These are phyloP conservation scores for Daldinia loculata DNA, from an alignment of 495 filamentous ascomycete genomes.

Conservation along the genomic window DNA sequence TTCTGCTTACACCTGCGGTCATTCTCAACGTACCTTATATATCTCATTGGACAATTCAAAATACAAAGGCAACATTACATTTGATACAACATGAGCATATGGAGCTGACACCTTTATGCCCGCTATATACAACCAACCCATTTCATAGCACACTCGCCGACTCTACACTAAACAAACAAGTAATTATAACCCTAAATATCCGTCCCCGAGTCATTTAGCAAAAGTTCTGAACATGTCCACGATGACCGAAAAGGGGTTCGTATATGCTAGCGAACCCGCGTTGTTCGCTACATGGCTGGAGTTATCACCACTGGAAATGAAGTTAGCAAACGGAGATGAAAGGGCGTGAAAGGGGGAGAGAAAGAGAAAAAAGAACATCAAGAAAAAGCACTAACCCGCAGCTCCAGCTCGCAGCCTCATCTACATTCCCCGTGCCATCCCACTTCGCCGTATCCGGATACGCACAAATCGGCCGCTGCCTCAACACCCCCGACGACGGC, in stretches of 20 bases:
- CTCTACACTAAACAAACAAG: not conserved
- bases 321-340: slow-evolving; percentile 4
- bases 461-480: slow-evolving; percentile 52
- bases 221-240: slow-evolving; percentile 20
- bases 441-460: slow-evolving; percentile 48
- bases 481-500: slow-evolving; percentile 42
- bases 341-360: not conserved
- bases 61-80: too few relatives aligned
- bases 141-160: not conserved
- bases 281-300: not conserved
- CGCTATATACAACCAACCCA: slow-evolving; percentile 12
- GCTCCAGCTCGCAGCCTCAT: slow-evolving; percentile 44
- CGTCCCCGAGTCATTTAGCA: not conserved
- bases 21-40: too few relatives aligned
- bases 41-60: too few relatives aligned
- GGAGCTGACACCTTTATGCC: not conserved
- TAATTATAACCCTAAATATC: not conserved
- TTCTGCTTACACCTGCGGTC: not conserved
- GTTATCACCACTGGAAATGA: not conserved
- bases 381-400: slow-evolving; percentile 37
- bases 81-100: too few relatives aligned
- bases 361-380: not conserved
- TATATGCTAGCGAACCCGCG: slow-evolving; percentile 17
- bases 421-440: slow-evolving; percentile 34
- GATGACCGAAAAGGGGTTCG: slow-evolving; percentile 36